Percentiles rank a stretch among this genome's conserved stretches.
These are phyloP conservation scores for Fennellomyces sp. DNA, from an alignment of 371 early-diverging fungal species.

Conservation along the genomic window DNA sequence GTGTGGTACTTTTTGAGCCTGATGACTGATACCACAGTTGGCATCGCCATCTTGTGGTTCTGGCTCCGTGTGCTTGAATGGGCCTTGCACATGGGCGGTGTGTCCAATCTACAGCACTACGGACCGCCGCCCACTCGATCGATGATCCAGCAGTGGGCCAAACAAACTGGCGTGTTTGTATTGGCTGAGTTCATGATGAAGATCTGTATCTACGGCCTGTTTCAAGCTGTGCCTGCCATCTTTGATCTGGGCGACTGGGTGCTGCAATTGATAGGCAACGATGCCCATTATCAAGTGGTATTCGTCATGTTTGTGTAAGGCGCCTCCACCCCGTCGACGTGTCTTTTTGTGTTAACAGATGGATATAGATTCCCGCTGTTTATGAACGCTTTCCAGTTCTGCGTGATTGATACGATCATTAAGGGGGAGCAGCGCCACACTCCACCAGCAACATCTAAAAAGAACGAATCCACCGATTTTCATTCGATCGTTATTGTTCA, in stretches of 20 bases:
- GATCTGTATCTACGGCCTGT: constrained; percentile 33
- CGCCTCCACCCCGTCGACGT: too few relatives aligned
- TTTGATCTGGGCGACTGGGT: constrained; percentile 36
- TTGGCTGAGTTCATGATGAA: constrained; percentile 33
- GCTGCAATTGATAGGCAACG: constrained; percentile 26
- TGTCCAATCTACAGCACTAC: constrained; percentile 13
- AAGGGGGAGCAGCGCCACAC: constrained; percentile 23
- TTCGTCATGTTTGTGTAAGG: constrained; percentile 53
- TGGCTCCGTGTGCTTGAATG: constrained; percentile 30
- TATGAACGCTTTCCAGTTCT: constrained; percentile 70
- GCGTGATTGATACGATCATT: constrained; percentile 68
- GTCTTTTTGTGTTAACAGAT: too few relatives aligned
- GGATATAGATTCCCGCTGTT: constrained; percentile 62
- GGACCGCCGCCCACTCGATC: constrained; percentile 25
- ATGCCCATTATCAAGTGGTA: constrained; percentile 32
- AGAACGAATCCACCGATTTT: not conserved
- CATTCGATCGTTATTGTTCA: not conserved
- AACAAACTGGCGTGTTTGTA: constrained; percentile 34
- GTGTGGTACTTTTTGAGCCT: constrained; percentile 70
- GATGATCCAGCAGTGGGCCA: constrained; percentile 22
- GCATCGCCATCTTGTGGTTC: constrained; percentile 60
- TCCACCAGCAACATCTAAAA: not conserved
- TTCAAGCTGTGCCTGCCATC: constrained; percentile 28
- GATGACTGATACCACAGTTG: constrained; percentile 64
- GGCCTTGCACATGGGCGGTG: constrained; percentile 6